These are phyloP conservation scores for Spiraea crenata DNA, from an alignment of 331 rosid genomes.

Conservation along the genomic window DNA sequence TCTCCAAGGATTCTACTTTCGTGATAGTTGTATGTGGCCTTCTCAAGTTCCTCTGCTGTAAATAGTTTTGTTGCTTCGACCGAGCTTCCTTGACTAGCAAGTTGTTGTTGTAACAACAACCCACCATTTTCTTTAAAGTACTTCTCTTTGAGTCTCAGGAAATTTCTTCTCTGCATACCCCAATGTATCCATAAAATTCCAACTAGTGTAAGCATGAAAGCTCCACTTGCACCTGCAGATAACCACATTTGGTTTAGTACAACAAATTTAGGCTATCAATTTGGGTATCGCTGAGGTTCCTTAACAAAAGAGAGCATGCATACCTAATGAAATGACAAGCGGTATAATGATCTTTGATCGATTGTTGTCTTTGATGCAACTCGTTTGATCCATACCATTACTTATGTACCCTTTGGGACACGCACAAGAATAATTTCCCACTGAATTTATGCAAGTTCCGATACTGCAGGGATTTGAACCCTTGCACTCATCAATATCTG, in stretches of 20 bases:
- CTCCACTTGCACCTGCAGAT: constrained; percentile 5
- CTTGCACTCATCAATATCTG: constrained; percentile 15
- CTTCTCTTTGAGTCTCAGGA: constrained; percentile 3
- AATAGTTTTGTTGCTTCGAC: background rate
- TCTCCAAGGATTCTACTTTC: background rate
- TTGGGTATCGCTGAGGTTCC: too few species aligned
- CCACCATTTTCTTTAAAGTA: constrained; percentile 3
- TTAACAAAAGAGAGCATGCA: background rate
- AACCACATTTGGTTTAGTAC: background rate
- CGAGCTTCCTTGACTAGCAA: background rate
- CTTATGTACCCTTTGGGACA: background rate
- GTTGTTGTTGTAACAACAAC: background rate
- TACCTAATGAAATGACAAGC: constrained; percentile 3
- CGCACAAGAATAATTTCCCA: background rate
- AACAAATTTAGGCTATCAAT: too few species aligned
- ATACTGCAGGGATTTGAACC: too few species aligned
- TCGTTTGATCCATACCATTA: background rate
- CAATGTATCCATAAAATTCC: background rate
- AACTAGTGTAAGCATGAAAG: background rate
- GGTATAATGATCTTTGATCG: background rate
- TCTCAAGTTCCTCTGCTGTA: background rate
- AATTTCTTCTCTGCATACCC: background rate
- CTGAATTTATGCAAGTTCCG: background rate
- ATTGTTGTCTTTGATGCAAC: background rate
- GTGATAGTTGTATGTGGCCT: background rate